These are phyloP conservation scores for Arabis hirsuta DNA, from an alignment of 345 rosid species.

Conservation along the genomic window DNA sequence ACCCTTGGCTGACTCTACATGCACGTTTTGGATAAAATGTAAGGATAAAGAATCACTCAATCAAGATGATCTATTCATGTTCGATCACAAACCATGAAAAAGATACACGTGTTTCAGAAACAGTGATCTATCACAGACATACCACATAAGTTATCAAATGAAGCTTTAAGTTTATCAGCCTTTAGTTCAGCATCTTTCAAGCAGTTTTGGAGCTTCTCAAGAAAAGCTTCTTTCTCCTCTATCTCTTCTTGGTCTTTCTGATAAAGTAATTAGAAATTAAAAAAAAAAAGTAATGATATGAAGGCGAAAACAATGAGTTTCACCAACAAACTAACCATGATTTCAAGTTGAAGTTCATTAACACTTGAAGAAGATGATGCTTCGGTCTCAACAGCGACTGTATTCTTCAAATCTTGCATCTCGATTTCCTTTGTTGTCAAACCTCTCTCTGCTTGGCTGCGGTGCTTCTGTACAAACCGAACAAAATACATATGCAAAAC, in stretches of 20 bases:
- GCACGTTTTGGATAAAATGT: slow-evolving; percentile 9
- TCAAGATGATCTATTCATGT: slow-evolving; percentile 16
- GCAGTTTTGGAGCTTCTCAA: slow-evolving; percentile 54
- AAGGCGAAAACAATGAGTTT: slow-evolving; percentile 5
- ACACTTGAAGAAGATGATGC: slow-evolving; percentile 57
- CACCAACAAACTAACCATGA: slow-evolving; percentile 60
- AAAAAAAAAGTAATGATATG: slow-evolving; percentile 15
- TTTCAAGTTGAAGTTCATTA: slow-evolving; percentile 81
- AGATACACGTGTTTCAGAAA: slow-evolving; percentile 19
- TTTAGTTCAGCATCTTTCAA: slow-evolving; percentile 63
- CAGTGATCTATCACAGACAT: slow-evolving; percentile 31
- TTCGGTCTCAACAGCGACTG: slow-evolving; percentile 52
- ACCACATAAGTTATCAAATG: slow-evolving; percentile 76
- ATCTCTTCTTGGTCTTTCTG: slow-evolving; percentile 64
- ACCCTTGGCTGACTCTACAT: slow-evolving; percentile 73
- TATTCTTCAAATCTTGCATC: slow-evolving; percentile 64
- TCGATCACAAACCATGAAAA: slow-evolving; percentile 10
- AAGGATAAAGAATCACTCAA: slow-evolving; percentile 10
- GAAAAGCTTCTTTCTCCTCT: slow-evolving; percentile 51
- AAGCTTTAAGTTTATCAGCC: slow-evolving; percentile 59
- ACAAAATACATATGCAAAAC: slow-evolving; percentile 12
- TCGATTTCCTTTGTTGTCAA: slow-evolving; percentile 57
- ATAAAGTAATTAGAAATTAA: slow-evolving; percentile 7
- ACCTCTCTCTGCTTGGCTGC: slow-evolving; percentile 53
- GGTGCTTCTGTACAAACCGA: slow-evolving; percentile 57